Evolutionary conservation across 495 filamentous ascomycete species (phyloP).

Genomic region (Penicillium pulvis): DNA sequence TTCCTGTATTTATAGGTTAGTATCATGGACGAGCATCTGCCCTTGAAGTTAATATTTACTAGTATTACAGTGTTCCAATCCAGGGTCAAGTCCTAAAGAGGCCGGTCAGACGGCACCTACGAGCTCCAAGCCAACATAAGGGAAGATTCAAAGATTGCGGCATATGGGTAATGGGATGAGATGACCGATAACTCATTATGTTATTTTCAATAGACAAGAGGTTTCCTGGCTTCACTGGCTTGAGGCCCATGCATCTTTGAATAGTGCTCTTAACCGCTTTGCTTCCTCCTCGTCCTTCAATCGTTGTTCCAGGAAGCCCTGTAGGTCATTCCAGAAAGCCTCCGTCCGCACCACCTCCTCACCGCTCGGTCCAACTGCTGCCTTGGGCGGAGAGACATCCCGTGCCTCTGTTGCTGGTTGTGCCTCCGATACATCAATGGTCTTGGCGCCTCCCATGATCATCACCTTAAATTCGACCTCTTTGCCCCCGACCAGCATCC

Average conservation of each 20-base stretch:
- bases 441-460: constrained; percentile 69
- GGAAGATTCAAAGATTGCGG: not conserved
- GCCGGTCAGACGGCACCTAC: no score
- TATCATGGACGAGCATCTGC: no score
- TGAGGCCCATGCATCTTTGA: constrained; percentile 67
- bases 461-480: constrained; percentile 78
- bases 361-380: constrained; percentile 58
- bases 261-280: constrained; percentile 62
- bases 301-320: constrained; percentile 75
- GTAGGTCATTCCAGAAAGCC: constrained; percentile 87
- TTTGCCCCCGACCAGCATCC: constrained; percentile 39
- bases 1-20: no score
- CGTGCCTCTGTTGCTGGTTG: constrained; percentile 33
- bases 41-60: not conserved
- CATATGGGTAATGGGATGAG: not conserved
- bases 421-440: constrained; percentile 27
- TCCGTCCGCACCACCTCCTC: constrained; percentile 63
- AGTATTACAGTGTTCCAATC: not conserved
- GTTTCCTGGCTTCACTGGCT: constrained; percentile 15
- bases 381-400: constrained; percentile 38
- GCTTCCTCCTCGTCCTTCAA: constrained; percentile 71
- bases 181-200: not conserved
- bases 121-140: no score
- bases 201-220: not conserved
- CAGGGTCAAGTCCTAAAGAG: no score